Percentiles rank a stretch among this genome's conserved stretches.
Conservation (phyloP, 441 rosid species). For the Corymbia citriodora region DNA sequence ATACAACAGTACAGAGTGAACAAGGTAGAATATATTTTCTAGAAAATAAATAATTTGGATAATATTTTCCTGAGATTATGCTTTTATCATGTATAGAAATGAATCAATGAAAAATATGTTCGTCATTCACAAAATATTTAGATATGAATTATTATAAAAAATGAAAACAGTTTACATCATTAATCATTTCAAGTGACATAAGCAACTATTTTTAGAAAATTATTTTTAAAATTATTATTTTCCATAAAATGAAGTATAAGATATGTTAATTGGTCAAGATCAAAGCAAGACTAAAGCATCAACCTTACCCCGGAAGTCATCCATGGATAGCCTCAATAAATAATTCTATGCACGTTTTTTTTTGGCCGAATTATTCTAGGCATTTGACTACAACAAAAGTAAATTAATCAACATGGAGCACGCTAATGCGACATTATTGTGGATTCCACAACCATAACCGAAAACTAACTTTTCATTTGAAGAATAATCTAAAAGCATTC, state of each 20-base stretch:
- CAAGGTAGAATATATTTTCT: not conserved
- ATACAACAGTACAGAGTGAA: not conserved
- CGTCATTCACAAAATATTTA: not conserved
- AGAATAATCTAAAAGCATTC: not conserved
- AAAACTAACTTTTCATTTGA: not conserved
- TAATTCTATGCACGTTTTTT: not conserved
- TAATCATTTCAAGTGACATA: not conserved
- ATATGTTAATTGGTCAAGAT: not conserved
- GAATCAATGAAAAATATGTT: not conserved
- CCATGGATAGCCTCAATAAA: not conserved
- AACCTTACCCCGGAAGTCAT: not conserved
- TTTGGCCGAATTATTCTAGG: not conserved
- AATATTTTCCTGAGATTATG: not conserved
- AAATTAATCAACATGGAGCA: not conserved
- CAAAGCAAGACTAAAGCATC: not conserved
- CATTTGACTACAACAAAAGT: not conserved
- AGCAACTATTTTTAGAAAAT: not conserved
- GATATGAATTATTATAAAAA: not conserved
- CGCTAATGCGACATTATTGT: not conserved
- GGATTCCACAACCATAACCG: not conserved
- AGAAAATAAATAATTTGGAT: not conserved
- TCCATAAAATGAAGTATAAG: not conserved
- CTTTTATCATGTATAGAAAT: rapidly evolving
- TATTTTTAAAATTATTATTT: not conserved
- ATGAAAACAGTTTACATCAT: not conserved